These are phyloP conservation scores for Schwanniomyces sp. DNA, from an alignment of 805 yeast species.

Conservation along the genomic window DNA sequence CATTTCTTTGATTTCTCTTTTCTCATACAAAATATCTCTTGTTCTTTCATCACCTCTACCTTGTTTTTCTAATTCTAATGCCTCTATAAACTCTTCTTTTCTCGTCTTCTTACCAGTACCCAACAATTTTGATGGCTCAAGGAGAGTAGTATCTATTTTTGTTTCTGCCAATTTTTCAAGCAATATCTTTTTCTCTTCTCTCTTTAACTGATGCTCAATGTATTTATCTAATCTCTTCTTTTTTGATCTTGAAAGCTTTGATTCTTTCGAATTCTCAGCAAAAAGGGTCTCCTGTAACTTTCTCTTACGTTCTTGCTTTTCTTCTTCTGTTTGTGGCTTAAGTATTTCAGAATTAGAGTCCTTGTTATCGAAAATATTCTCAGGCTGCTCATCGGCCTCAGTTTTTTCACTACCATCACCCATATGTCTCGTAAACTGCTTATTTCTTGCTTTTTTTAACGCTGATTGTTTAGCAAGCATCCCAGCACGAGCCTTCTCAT, in stretches of 20 bases:
- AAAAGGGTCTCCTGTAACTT: slow-evolving; percentile 58
- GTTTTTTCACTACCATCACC: slow-evolving; percentile 38
- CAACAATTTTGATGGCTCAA: slow-evolving; percentile 72
- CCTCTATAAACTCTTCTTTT: slow-evolving; percentile 71
- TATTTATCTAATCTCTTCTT: slow-evolving; percentile 84
- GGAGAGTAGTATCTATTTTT: slow-evolving; percentile 64
- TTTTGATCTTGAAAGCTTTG: slow-evolving; percentile 70
- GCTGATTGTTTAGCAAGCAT: slow-evolving; percentile 78
- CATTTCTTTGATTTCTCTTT: slow-evolving; percentile 53
- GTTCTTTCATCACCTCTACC: slow-evolving; percentile 69
- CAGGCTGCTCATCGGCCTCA: slow-evolving; percentile 7
- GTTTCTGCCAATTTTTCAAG: slow-evolving; percentile 70
- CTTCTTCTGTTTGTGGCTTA: slow-evolving; percentile 63
- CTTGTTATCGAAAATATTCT: slow-evolving; percentile 14
- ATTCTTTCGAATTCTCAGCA: slow-evolving; percentile 54
- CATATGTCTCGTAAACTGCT: slow-evolving; percentile 57
- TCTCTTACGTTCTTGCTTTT: slow-evolving; percentile 63
- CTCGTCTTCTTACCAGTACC: slow-evolving; percentile 75
- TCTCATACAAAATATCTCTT: slow-evolving; percentile 65
- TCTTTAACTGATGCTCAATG: slow-evolving; percentile 82
- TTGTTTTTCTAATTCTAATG: slow-evolving; percentile 65
- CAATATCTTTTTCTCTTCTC: slow-evolving; percentile 82
- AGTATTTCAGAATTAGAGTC: slow-evolving; percentile 63
- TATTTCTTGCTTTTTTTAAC: slow-evolving; percentile 64
- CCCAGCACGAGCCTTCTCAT: slow-evolving; percentile 84